A percentile compares a stretch with the other conserved stretches of the same genome.
Evolutionary conservation across 2,329 filamentous ascomycete species (phyloP).

Genomic region (Phialophora expanda): DNA sequence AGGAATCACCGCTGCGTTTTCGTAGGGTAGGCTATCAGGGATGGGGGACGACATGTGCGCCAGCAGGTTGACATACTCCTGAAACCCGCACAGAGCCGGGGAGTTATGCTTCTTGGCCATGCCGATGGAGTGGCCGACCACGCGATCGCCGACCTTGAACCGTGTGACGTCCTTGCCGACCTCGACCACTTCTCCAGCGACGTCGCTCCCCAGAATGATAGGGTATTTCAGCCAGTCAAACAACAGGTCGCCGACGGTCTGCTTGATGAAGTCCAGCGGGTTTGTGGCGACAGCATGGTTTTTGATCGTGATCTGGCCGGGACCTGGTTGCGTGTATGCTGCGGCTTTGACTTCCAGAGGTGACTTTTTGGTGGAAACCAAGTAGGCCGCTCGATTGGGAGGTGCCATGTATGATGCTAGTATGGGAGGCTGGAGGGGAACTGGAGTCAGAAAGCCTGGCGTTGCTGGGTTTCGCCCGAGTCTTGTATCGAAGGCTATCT

Average conservation of each 20-base stretch:
- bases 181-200: slow-evolving; percentile 54
- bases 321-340: slow-evolving; percentile 27
- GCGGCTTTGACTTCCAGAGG: slow-evolving; percentile 37
- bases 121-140: slow-evolving; percentile 43
- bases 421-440: background rate
- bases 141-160: slow-evolving; percentile 53
- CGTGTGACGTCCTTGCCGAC: slow-evolving; percentile 54
- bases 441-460: too few relatives aligned
- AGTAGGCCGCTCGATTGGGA: slow-evolving; percentile 37
- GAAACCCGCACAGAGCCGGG: slow-evolving; percentile 48
- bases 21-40: slow-evolving; percentile 43
- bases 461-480: background rate
- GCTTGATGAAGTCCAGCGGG: slow-evolving; percentile 46
- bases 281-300: slow-evolving; percentile 42
- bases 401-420: slow-evolving; percentile 15
- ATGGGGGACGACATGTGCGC: slow-evolving; percentile 39
- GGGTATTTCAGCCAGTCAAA: slow-evolving; percentile 45
- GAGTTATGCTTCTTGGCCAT: slow-evolving; percentile 37
- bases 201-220: slow-evolving; percentile 49
- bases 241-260: slow-evolving; percentile 38
- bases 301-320: slow-evolving; percentile 39
- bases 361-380: slow-evolving; percentile 23
- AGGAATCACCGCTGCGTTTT: slow-evolving; percentile 46
- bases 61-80: slow-evolving; percentile 40
- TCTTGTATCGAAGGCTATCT: background rate